Evolutionary conservation across 2,329 filamentous ascomycete species (phyloP).

Genomic region (Aspergillus nomiae): DNA sequence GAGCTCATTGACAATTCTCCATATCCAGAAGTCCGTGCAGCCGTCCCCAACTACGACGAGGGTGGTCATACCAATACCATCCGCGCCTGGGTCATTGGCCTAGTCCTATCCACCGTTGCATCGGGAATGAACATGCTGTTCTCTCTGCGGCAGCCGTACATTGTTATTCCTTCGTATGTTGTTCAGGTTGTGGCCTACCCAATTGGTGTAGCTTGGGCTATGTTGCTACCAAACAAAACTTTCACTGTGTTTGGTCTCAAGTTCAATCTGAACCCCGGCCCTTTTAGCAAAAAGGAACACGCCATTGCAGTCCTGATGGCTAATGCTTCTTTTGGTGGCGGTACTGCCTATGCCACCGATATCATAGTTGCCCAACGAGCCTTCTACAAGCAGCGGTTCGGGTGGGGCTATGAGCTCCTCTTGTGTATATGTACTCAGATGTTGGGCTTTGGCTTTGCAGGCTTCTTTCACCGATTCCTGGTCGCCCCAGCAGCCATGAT

Average conservation of each 20-base stretch:
- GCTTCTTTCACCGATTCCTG: constrained; percentile 66
- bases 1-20: constrained; percentile 67
- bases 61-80: constrained; percentile 67
- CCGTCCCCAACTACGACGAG: constrained; percentile 66
- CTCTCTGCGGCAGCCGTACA: constrained; percentile 57
- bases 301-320: constrained; percentile 55
- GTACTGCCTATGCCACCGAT: constrained; percentile 69
- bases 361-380: constrained; percentile 70
- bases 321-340: constrained; percentile 65
- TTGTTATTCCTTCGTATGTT: constrained; percentile 63
- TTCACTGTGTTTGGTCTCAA: constrained; percentile 41
- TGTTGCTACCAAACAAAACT: constrained; percentile 38
- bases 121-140: constrained; percentile 65
- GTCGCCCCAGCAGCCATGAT: constrained; percentile 66
- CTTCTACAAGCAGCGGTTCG: constrained; percentile 72
- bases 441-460: constrained; percentile 69
- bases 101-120: constrained; percentile 64
- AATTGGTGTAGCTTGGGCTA: constrained; percentile 43
- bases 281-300: constrained; percentile 52
- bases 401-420: constrained; percentile 66
- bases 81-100: constrained; percentile 64
- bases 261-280: constrained; percentile 46
- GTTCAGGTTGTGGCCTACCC: constrained; percentile 66
- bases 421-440: constrained; percentile 70
- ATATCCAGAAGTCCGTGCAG: constrained; percentile 67